These are phyloP conservation scores for Pisolithus albus DNA, from an alignment of 768 basidiomycete genomes.

Conservation along the genomic window DNA sequence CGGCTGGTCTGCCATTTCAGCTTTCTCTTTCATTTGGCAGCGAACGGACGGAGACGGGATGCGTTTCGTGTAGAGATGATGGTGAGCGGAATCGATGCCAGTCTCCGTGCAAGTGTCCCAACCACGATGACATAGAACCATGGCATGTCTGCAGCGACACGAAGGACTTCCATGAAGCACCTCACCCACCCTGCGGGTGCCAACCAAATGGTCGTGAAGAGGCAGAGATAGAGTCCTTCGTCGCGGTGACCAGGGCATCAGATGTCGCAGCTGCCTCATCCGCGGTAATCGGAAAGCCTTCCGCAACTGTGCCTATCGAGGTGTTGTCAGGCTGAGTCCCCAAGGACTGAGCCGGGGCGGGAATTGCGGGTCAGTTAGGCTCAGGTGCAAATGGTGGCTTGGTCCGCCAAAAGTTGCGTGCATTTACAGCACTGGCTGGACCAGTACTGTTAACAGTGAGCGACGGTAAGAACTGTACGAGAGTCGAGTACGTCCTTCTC, in stretches of 20 bases:
- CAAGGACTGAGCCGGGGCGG: slow-evolving; percentile 1
- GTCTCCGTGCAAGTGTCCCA: slow-evolving; percentile 55
- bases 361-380: background rate
- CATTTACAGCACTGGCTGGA: slow-evolving; percentile 9
- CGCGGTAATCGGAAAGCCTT: background rate
- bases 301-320: background rate
- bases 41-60: slow-evolving; percentile 34
- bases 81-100: slow-evolving; percentile 53
- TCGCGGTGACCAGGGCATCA: slow-evolving; percentile 2
- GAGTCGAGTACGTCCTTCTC: background rate
- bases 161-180: slow-evolving; percentile 59
- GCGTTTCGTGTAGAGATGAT: slow-evolving; percentile 51
- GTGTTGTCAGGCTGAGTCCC: background rate
- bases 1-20: slow-evolving; percentile 31
- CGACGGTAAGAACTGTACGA: slow-evolving; percentile 4
- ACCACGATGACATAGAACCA: slow-evolving; percentile 82
- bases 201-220: slow-evolving; percentile 60
- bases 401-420: slow-evolving; percentile 29
- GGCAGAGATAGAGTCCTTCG: slow-evolving; percentile 8
- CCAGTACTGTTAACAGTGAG: background rate
- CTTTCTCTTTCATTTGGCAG: slow-evolving; percentile 42
- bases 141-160: slow-evolving; percentile 62
- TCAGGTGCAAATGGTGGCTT: slow-evolving; percentile 14
- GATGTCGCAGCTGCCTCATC: background rate
- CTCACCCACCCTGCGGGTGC: slow-evolving; percentile 58